Base-by-base conservation (phyloP, 2,329 filamentous ascomycete genomes). In the Dryadomyces quercus-mongolicae region DNA sequence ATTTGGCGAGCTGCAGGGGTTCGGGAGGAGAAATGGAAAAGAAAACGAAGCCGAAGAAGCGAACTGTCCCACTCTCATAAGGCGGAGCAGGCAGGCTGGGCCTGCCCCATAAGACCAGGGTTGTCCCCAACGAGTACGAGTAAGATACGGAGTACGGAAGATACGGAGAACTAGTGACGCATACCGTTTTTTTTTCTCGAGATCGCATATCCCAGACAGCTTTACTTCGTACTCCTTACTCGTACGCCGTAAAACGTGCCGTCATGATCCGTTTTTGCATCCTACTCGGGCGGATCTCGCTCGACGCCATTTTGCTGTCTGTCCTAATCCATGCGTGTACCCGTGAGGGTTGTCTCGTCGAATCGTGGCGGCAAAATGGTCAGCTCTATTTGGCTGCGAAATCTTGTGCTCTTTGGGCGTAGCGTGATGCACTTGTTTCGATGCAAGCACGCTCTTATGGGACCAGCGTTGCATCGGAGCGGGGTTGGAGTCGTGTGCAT, bases 401-500 rank as follows among this genome's bases (percentile, higher is more conserved):
- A 34, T n/a, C 46, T 25, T 48, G 46, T 22, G 25, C 22, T 48
- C 36, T 48, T 48, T 48, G 21, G 45, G 46, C 8, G 25, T 48
- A 48, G 46, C 31, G 46, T 25, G 16, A 48, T 48, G 46, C 46
- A 48, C 31, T 25, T 31, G 22, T 46, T 21, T 21, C 44, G 44
- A 46, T 46, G 44, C 44, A 46, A 13, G 18, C 16, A 20, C 42
- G 45, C 15, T 22, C 34, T 18, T 49, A 42, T 38, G 34, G 48
- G 48, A 42, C 38, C 20, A 40, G 20, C 18, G 48, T 50, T 22
- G 34, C 20, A 49, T 38, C 18, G 31, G 31, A 9, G 47, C 47
- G 47, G 47, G 47, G 46, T 9, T 38, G n/a, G 48, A 12, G 48
- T 50, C 48, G 48, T 50, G 48, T 50, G 36, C 34, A 42, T 50